Percentiles rank a stretch among this genome's conserved stretches.
Conservation (phyloP, 2,329 filamentous ascomycete species). For the Ampelomyces quisqualis region DNA sequence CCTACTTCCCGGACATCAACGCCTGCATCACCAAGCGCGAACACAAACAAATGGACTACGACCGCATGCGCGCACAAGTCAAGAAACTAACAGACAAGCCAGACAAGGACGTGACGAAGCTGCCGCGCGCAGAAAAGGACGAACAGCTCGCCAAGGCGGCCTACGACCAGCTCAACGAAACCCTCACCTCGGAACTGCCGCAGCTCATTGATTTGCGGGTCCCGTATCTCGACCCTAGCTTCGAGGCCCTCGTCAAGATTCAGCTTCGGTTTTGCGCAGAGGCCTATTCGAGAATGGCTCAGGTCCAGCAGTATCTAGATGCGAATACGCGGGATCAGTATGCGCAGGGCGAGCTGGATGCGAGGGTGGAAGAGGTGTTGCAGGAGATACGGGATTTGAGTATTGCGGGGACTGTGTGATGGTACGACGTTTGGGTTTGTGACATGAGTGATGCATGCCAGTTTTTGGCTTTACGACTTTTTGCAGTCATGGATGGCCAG, state of each 20-base stretch:
- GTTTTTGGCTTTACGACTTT: too few relatives aligned
- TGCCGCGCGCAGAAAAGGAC: conserved; percentile 94
- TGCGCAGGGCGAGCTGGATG: conserved; percentile 87
- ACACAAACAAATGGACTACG: conserved; percentile 98
- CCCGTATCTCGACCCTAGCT: conserved; percentile 93
- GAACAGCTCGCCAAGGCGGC: conserved; percentile 88
- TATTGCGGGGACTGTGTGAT: conserved; percentile 75
- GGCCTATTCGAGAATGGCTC: conserved; percentile 95
- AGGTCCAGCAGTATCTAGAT: conserved; percentile 97
- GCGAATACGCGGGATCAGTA: conserved; percentile 95
- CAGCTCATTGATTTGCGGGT: conserved; percentile 96
- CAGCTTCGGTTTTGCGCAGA: conserved; percentile 97
- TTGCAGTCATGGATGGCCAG: too few relatives aligned
- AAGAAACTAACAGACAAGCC: conserved; percentile 98
- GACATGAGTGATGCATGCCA: too few relatives aligned
- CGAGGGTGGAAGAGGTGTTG: conserved; percentile 88
- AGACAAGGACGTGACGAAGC: conserved; percentile 96
- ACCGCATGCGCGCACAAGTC: conserved; percentile 90
- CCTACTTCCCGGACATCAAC: conserved; percentile 98
- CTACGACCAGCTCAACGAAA: conserved; percentile 97
- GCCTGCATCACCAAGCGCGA: conserved; percentile 99
- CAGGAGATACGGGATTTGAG: conserved; percentile 97
- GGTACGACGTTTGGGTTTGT: too few relatives aligned
- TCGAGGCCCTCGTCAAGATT: conserved; percentile 98
- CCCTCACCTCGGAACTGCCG: conserved; percentile 86